These are phyloP conservation scores for Wickerhamiella musiphila DNA, from an alignment of 805 yeast species.

Conservation along the genomic window DNA sequence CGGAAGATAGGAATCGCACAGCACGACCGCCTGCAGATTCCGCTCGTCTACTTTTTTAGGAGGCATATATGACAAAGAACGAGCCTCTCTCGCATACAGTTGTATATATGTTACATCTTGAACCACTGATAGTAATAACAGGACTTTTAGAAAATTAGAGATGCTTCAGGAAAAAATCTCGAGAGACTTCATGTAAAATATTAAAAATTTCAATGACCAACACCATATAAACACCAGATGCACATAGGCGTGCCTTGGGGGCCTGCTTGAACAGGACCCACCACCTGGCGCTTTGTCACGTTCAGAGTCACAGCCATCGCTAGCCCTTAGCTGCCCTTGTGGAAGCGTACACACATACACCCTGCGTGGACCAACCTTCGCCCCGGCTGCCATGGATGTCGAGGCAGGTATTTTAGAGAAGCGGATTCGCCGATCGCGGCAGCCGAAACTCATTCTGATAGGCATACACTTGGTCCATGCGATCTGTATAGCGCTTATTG, in stretches of 20 bases:
- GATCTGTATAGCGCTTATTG: conserved; percentile 12
- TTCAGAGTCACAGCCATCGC: too few relatives aligned
- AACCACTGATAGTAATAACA: too few relatives aligned
- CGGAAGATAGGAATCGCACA: conserved; percentile 85
- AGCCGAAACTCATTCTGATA: conserved; percentile 6
- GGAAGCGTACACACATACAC: too few relatives aligned
- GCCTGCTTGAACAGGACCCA: too few relatives aligned
- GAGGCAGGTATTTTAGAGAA: conserved; percentile 14
- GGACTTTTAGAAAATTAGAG: too few relatives aligned
- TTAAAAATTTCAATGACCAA: too few relatives aligned
- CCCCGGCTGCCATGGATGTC: conserved; percentile 10
- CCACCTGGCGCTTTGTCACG: too few relatives aligned
- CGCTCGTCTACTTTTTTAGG: conserved; percentile 11
- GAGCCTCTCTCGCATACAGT: neutral
- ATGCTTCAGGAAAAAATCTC: neutral
- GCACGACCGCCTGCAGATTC: conserved; percentile 72
- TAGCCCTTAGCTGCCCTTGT: too few relatives aligned
- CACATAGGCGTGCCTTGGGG: too few relatives aligned
- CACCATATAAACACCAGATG: neutral
- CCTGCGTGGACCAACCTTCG: too few relatives aligned
- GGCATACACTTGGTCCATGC: conserved; percentile 13
- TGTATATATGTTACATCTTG: too few relatives aligned
- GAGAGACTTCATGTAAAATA: neutral
- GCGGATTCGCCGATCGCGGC: conserved; percentile 13
- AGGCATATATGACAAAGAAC: conserved; percentile 4